These are phyloP conservation scores for Cercospora canescens DNA, from an alignment of 2,329 filamentous ascomycete genomes.

Conservation along the genomic window DNA sequence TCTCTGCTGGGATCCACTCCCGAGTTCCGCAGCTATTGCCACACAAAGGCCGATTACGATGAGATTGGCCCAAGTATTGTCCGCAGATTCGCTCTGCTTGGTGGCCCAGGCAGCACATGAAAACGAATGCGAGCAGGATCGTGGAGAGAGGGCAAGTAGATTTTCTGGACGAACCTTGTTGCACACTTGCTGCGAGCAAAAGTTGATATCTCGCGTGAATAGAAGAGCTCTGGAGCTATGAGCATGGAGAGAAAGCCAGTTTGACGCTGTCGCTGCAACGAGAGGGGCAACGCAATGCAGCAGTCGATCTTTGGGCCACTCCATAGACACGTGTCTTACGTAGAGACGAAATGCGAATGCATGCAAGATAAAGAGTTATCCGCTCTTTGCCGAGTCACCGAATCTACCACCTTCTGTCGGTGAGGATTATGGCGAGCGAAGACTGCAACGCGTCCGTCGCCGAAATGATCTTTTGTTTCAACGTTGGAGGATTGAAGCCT, in stretches of 20 bases:
- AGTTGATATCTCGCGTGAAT: not conserved
- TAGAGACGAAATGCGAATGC: not conserved
- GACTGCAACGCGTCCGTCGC: too few relatives aligned
- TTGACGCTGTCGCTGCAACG: not conserved
- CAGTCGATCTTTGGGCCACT: not conserved
- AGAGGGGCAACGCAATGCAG: not conserved
- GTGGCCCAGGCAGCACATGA: slow-evolving; percentile 81
- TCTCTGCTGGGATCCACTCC: slow-evolving; percentile 95
- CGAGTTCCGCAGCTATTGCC: slow-evolving; percentile 98
- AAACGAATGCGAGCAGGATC: not conserved
- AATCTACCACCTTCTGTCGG: too few relatives aligned
- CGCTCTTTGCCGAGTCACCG: too few relatives aligned
- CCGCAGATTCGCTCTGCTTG: slow-evolving; percentile 87
- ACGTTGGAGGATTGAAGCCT: too few relatives aligned
- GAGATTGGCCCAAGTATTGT: slow-evolving; percentile 96
- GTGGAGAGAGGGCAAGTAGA: not conserved
- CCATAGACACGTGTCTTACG: not conserved
- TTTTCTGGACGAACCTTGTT: not conserved
- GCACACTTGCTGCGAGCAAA: not conserved
- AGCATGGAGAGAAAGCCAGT: not conserved
- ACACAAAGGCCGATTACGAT: slow-evolving; percentile 78
- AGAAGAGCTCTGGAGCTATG: not conserved
- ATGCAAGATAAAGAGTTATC: not conserved
- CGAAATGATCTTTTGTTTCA: too few relatives aligned
- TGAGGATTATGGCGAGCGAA: too few relatives aligned